Base-by-base conservation (phyloP, 108 stramenopile genomes). In the Conticribra guillardii region DNA sequence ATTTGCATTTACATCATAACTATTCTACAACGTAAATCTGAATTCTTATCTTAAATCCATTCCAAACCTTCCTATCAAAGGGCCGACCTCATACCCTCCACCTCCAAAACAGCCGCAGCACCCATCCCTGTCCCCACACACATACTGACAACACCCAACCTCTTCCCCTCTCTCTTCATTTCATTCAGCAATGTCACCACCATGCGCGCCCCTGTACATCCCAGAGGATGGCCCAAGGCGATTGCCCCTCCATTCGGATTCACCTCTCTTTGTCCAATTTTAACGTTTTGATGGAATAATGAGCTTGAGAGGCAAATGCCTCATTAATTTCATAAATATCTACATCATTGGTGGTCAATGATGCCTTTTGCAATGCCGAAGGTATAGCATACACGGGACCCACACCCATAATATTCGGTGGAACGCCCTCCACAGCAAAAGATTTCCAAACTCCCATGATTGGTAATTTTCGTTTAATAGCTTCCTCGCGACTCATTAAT, bases 101-200 rank as follows among this genome's bases (percentile, higher is more conserved):
- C 88, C 74, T 98, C 96, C 51, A 99, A 67, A 17, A 99, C 95
- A 28, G 93, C 95, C 37, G 98, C 98, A 1, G 95, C 96, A 19
- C 97, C 98, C 96, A 96, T 97, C 21, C 98, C 98, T 8, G 96
- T 97, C 24, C 98, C 98, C 64, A 98, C 91, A 79, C 98, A 99
- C 97, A 98, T 98, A 58, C 83, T 84, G 22, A 96, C 94, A 15
- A 97, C 88, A 17, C 97, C 97, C 71, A 60, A 82, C 24, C 83
- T 62, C 41, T 76, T 63, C 5, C 80, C 80, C 16, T 71, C 67
- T 48, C 96, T 90, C 54, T 86, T 80, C 80, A 98, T 71, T 74
- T 96, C 95, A 67, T 94, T 80, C 52, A 97, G 75, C 48, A 98
- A 78, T 7, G 95, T 95, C 1, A 94, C 96, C 52, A 96, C 84